phyloP scores from a whole-genome alignment of 2,329 filamentous ascomycete species.

The Neofusicoccum sp. region DNA sequence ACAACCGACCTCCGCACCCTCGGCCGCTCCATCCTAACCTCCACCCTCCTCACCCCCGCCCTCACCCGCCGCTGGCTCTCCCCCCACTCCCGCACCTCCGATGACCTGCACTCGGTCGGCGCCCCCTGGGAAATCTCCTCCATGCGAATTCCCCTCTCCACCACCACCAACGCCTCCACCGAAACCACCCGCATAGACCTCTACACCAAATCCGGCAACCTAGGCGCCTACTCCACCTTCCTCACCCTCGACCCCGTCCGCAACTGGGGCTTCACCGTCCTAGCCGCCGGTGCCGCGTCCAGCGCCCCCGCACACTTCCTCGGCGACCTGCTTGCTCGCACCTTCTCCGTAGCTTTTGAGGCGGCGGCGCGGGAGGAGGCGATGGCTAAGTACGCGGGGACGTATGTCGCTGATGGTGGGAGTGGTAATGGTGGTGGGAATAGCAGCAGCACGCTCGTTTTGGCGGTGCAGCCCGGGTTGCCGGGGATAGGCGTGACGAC shows the following conservation, averaged over 20 bases:
- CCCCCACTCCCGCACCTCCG: conserved; percentile 27
- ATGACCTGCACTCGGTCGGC: conserved; percentile 25
- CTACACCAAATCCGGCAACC: conserved; percentile 20
- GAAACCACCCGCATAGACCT: conserved; percentile 27
- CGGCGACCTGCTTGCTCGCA: background rate
- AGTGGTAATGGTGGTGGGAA: background rate
- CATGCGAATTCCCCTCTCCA: conserved; percentile 26
- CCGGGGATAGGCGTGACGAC: conserved; percentile 25
- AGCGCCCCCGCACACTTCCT: background rate
- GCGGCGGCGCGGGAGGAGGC: conserved; percentile 26
- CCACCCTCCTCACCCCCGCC: conserved; percentile 25
- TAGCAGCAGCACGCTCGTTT: conserved; percentile 7
- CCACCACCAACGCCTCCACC: background rate
- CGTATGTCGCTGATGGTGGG: conserved; percentile 18
- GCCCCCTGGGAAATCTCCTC: conserved; percentile 30
- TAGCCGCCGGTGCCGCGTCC: conserved; percentile 13
- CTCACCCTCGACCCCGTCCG: conserved; percentile 20
- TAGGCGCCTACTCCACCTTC: conserved; percentile 15
- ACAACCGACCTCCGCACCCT: conserved; percentile 27
- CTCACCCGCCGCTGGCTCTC: conserved; percentile 31
- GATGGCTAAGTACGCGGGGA: conserved; percentile 23
- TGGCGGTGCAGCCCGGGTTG: conserved; percentile 22
- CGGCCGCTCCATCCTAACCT: conserved; percentile 29
- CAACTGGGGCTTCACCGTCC: conserved; percentile 20
- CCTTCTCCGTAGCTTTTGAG: conserved; percentile 26